Conservation (phyloP, 2,329 filamentous ascomycete genomes). For the Trichophyton benhamiae region DNA sequence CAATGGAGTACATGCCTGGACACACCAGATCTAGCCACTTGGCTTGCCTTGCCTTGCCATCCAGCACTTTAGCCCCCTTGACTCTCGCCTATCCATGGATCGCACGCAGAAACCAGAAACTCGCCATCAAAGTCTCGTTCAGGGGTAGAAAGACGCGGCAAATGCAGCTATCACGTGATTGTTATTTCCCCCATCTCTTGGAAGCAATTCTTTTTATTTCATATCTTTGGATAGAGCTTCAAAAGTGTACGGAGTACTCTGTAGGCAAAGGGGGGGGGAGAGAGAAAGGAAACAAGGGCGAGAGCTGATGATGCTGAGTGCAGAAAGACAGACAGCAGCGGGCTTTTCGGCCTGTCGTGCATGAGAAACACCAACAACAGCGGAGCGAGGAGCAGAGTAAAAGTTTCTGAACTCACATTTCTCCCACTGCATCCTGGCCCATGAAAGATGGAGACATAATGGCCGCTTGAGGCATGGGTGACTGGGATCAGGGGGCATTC, state of each 20-base stretch:
- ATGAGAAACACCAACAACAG: not conserved
- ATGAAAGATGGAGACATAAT: not conserved
- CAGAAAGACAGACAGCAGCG: not conserved
- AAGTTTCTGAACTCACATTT: slow-evolving; percentile 2
- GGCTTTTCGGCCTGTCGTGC: not conserved
- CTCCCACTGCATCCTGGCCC: not conserved
- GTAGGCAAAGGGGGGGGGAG: not conserved
- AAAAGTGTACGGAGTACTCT: not conserved
- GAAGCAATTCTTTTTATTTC: no score
- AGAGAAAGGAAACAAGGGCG: not conserved
- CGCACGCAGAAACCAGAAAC: not conserved
- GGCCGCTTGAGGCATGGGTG: not conserved
- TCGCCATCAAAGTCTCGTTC: not conserved
- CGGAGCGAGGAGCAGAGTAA: not conserved
- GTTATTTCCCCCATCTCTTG: no score
- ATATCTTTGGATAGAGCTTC: no score
- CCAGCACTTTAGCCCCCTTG: not conserved
- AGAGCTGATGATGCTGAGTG: not conserved
- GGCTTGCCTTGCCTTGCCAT: not conserved
- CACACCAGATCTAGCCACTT: no score
- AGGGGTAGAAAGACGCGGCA: no score
- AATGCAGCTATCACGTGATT: no score
- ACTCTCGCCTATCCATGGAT: not conserved
- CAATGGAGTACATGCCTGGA: no score
- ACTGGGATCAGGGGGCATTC: not conserved